Percentiles rank a stretch among this genome's conserved stretches.
Conservation (phyloP, 768 basidiomycete species). For the Amanita polypyramis region DNA sequence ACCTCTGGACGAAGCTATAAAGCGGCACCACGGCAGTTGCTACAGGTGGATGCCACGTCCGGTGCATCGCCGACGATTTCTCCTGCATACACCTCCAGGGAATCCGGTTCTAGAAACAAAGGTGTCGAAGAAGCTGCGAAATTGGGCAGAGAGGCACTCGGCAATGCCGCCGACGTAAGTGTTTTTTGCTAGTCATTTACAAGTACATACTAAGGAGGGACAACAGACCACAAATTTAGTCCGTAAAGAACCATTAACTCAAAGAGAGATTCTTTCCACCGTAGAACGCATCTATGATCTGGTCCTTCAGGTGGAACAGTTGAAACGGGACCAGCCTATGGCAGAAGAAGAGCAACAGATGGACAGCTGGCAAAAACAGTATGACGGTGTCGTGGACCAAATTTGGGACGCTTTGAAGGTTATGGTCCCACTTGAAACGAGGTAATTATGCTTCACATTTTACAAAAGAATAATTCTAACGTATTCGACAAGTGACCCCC, state of each 20-base stretch:
- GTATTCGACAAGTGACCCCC: conserved; percentile 61
- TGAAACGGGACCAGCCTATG: conserved; percentile 66
- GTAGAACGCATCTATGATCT: conserved; percentile 83
- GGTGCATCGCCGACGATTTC: conserved; percentile 33
- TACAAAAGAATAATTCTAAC: neutral
- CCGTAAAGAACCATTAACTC: conserved; percentile 63
- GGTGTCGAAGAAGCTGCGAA: conserved; percentile 68
- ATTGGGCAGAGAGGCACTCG: conserved; percentile 64
- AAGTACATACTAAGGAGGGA: neutral
- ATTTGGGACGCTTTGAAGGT: conserved; percentile 80
- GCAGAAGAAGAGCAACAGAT: conserved; percentile 41
- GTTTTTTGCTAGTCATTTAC: neutral
- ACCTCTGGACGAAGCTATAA: conserved; percentile 91
- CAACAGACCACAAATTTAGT: conserved; percentile 51
- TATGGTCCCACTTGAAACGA: conserved; percentile 89
- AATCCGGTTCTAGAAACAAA: conserved; percentile 33
- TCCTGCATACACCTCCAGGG: conserved; percentile 38
- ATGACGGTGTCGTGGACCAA: conserved; percentile 47
- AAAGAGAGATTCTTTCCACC: conserved; percentile 65
- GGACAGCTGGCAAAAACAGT: conserved; percentile 41
- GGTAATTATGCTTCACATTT: conserved; percentile 32
- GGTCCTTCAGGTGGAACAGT: conserved; percentile 76
- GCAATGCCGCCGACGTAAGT: conserved; percentile 44
- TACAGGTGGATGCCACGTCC: conserved; percentile 68
- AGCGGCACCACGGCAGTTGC: conserved; percentile 90